These are phyloP conservation scores for Wallemia ichthyophaga DNA, from an alignment of 1,284 basidiomycete genomes.

Conservation along the genomic window DNA sequence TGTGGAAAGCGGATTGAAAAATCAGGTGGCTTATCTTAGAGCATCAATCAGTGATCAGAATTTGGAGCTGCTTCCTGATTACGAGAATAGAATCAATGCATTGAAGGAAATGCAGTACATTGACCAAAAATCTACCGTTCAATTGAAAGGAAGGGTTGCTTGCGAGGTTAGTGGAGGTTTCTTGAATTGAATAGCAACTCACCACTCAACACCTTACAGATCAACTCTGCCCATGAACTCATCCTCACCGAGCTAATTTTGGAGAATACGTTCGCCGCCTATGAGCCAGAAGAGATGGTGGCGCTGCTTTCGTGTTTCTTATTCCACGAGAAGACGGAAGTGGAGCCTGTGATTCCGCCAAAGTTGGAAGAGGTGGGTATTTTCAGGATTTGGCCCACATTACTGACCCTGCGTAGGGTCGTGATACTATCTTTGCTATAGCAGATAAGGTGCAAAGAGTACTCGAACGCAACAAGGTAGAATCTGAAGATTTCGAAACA, in stretches of 20 bases:
- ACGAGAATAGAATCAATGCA: conserved; percentile 73
- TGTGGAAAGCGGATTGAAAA: conserved; percentile 36
- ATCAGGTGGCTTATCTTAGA: conserved; percentile 42
- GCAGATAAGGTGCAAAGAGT: conserved; percentile 52
- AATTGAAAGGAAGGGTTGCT: conserved; percentile 85
- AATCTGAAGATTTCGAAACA: conserved; percentile 39
- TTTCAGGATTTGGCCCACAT: not conserved
- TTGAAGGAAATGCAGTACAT: conserved; percentile 75
- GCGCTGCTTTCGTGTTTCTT: conserved; percentile 85
- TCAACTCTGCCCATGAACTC: conserved; percentile 87
- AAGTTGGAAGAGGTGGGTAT: conserved; percentile 29
- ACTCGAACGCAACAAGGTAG: conserved; percentile 48
- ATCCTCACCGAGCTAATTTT: conserved; percentile 87
- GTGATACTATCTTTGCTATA: conserved; percentile 44
- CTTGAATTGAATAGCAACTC: not conserved
- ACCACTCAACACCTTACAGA: conserved; percentile 22
- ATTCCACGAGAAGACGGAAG: conserved; percentile 86
- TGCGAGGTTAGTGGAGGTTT: conserved; percentile 64
- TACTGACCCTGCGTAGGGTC: conserved; percentile 19
- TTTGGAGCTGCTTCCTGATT: conserved; percentile 82
- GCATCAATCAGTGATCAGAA: conserved; percentile 79
- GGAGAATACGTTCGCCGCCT: conserved; percentile 68
- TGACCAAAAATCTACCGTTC: conserved; percentile 71
- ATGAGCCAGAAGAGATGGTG: conserved; percentile 87
- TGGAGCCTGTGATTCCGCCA: conserved; percentile 44